Conservation (phyloP, 176 grass and related monocot species). For the Cenchrus purpureus region DNA sequence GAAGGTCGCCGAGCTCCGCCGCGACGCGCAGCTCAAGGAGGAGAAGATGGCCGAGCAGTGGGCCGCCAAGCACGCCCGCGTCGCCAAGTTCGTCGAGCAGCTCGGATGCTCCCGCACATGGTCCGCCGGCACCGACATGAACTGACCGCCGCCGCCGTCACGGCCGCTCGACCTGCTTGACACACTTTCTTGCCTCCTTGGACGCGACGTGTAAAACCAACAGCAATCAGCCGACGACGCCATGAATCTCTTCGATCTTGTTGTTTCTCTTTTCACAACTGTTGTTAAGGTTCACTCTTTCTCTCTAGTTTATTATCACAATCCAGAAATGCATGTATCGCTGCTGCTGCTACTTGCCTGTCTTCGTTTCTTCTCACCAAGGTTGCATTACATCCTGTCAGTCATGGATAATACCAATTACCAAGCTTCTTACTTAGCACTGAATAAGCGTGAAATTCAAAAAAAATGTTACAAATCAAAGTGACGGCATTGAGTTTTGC, state of each 20-base stretch:
- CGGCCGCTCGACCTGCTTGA: not conserved
- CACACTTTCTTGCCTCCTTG: not conserved
- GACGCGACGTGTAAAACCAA: slow-evolving; percentile 19
- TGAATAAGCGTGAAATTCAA: slow-evolving; percentile 27
- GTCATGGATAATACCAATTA: not conserved
- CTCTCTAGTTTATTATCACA: not conserved
- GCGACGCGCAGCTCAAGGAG: slow-evolving; percentile 87
- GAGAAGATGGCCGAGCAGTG: slow-evolving; percentile 95
- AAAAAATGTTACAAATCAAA: not conserved
- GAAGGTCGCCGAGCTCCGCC: slow-evolving; percentile 68
- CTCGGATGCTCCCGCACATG: slow-evolving; percentile 40
- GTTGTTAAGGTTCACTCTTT: slow-evolving; percentile 22
- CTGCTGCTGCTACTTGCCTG: not conserved
- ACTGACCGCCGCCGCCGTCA: not conserved
- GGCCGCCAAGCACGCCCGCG: slow-evolving; percentile 80
- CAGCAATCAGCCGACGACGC: not conserved
- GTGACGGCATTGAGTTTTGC: not conserved
- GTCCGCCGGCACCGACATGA: slow-evolving; percentile 58
- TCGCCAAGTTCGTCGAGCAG: slow-evolving; percentile 83
- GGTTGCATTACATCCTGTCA: not conserved
- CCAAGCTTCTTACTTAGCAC: slow-evolving; percentile 16
- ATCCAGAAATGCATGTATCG: slow-evolving; percentile 20
- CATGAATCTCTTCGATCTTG: not conserved
- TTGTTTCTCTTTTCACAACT: slow-evolving; percentile 3
- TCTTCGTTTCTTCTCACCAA: not conserved